Evolutionary conservation across 2,329 filamentous ascomycete species (phyloP), one percentile per base, ranked within the genome.

Genomic region (Apiospora koreana): DNA sequence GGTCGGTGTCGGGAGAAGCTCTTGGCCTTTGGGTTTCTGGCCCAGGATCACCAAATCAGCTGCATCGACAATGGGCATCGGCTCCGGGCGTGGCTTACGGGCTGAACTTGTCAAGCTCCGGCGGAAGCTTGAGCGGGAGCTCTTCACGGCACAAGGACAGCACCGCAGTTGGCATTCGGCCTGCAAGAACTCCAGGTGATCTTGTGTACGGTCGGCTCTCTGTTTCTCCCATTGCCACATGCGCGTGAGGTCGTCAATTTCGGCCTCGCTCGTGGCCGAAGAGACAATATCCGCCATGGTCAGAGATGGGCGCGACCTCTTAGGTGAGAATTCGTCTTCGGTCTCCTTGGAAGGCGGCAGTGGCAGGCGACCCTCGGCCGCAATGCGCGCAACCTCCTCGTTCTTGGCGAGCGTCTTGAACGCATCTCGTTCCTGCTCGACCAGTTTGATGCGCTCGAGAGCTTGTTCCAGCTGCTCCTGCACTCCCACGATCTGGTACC

Each of bases 121-220:
- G 14, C 79, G 75, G 54, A 62, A 62, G 21, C 54, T 62, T 14
- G 77, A 76, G 21, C 79, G 79, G 48, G 79, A 76, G 46, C 71
- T 73, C 18, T 74, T 69, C 73, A 83, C 86, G 71, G 83, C 86
- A 77, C 90, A 92, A 1, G 87, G 83, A 81, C 92, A 94, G 80
- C 87, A 89, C 65, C 87, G 86, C 73, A 94, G 86, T 67, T 89
- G 86, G 78, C 92, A 94, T 79, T 95, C 93, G 69, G 92, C 87
- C 77, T 93, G 89, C 78, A 95, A 84, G 79, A 94, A 95, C 42
- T 94, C 91, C 65, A 94, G 85, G 76, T 92, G 88, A 71, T 94
- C 92, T 73, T 92, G 85, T 0, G 92, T 91, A 9, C 91, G 87
- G 72, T 92, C 86, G 12, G 92, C 91, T 69, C 91, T 85, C 77